Conservation (phyloP, 2,329 filamentous ascomycete species). For the Aaosphaeria arxii region DNA sequence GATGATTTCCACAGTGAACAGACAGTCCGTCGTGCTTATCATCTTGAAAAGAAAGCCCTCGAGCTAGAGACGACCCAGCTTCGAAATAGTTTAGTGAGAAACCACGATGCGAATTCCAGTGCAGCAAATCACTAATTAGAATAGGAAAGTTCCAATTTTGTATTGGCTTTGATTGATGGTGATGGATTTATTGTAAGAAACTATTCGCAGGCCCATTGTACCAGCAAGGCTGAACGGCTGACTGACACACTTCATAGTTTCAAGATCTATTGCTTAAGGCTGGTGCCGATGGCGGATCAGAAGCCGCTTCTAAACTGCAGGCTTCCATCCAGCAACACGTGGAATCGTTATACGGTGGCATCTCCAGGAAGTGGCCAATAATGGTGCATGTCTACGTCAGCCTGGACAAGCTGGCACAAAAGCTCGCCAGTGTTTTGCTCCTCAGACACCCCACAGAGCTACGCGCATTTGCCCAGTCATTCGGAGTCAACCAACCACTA, state of each 20-base stretch:
- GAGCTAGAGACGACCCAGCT: background rate
- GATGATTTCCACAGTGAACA: constrained; percentile 31
- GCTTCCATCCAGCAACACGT: constrained; percentile 43
- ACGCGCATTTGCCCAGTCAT: constrained; percentile 42
- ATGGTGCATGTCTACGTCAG: constrained; percentile 48
- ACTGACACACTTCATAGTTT: constrained; percentile 32
- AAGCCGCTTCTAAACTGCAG: constrained; percentile 44
- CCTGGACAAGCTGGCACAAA: constrained; percentile 44
- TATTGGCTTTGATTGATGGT: constrained; percentile 48
- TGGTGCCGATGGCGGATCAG: constrained; percentile 44
- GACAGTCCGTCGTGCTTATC: constrained; percentile 29
- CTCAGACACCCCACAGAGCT: constrained; percentile 40
- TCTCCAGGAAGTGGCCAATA: constrained; percentile 41
- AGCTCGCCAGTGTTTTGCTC: constrained; percentile 41
- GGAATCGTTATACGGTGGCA: constrained; percentile 36
- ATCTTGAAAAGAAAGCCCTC: constrained; percentile 12
- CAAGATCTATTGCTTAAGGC: constrained; percentile 42
- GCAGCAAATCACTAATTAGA: too few species aligned
- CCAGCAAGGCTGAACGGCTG: background rate
- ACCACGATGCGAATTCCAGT: background rate
- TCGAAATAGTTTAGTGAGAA: background rate
- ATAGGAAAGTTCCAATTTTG: constrained; percentile 41
- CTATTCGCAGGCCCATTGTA: background rate
- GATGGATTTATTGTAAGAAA: constrained; percentile 45
- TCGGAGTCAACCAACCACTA: constrained; percentile 43